phyloP scores from a whole-genome alignment of 768 basidiomycete species.

The Gymnopilus junonius region DNA sequence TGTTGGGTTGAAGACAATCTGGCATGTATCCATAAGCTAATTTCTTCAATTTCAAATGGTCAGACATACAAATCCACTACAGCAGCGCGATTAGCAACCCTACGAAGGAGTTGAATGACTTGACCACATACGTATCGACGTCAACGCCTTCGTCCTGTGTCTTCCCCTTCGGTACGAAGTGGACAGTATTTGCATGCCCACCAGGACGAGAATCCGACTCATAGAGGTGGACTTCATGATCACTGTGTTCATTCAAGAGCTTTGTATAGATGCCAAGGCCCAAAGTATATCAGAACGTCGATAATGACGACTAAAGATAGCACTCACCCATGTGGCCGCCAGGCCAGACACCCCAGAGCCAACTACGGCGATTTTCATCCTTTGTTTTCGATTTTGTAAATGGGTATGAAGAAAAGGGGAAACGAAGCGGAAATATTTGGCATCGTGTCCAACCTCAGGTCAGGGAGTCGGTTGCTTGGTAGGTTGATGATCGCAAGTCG shows the following conservation, averaged over 20 bases:
- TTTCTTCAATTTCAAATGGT: neutral
- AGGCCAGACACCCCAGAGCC: conserved; percentile 84
- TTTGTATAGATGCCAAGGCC: conserved; percentile 20
- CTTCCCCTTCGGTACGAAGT: conserved; percentile 46
- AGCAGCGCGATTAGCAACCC: conserved; percentile 1
- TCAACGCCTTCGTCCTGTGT: conserved; percentile 41
- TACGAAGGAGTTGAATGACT: neutral
- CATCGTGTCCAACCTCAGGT: conserved; percentile 12
- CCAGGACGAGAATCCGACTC: conserved; percentile 71
- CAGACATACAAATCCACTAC: conserved; percentile 60
- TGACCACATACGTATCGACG: conserved; percentile 70
- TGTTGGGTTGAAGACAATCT: conserved; percentile 79
- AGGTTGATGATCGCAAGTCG: neutral
- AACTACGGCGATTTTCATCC: conserved; percentile 71
- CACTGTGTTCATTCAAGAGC: conserved; percentile 75
- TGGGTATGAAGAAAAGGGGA: neutral
- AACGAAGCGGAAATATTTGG: conserved; percentile 4
- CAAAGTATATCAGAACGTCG: neutral
- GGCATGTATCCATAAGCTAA: neutral
- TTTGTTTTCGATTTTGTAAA: neutral
- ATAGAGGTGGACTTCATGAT: conserved; percentile 76
- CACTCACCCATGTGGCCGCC: conserved; percentile 70
- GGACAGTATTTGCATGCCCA: conserved; percentile 79
- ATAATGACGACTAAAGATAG: neutral
- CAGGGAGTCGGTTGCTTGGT: neutral